Base-by-base conservation (phyloP, 1,284 basidiomycete species). In the Tilletia walkeri region DNA sequence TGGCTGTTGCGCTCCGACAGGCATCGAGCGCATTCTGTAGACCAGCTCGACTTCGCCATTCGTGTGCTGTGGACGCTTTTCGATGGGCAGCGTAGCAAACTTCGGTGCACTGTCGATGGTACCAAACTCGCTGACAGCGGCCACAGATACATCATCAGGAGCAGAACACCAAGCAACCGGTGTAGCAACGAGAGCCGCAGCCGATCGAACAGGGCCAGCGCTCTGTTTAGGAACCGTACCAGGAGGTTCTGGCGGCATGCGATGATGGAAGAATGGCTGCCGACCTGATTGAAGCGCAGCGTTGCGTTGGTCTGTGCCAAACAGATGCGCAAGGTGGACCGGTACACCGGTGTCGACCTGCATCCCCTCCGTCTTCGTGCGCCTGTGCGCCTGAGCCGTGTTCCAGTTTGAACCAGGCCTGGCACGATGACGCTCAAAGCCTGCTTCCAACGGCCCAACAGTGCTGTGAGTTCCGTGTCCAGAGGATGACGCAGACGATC, bases 201-300 rank as follows among this genome's bases (percentile, higher is more conserved):
- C 59, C 18, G 59, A 38, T 1, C 59, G 59, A 16, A 41, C 20
- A 2, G 59, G 59, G 14, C 59, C 59, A 20, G 12, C 38, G 36
- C 36, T 63, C 9, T 5, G 34, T 36, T 24, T 53, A 9, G 47
- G 39, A 4, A 24, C 20, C 10, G 34, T 47, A 6, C 16, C n/a
- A 9, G 70, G 70, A 9, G 66, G 47, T 24, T n/a, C n/a, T 12
- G 70, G 70, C 5, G 70, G 67, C 67, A 68, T 68, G 56, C 70
- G 70, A 59, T 71, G 70, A 39, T 71, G 70, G 30, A 71, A 71
- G 49, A 71, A 63, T 18, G 67, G 53, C 18, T 65, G 41, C n/a
- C 47, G 48, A 30, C 54, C 54, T 56, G 54, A 0, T 14, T 20
- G 54, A 30, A 34, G 10, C 12, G 20, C 24, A 12, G 24, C 54